Conservation (phyloP, 768 basidiomycete genomes). For the Tubosaeta sp. region DNA sequence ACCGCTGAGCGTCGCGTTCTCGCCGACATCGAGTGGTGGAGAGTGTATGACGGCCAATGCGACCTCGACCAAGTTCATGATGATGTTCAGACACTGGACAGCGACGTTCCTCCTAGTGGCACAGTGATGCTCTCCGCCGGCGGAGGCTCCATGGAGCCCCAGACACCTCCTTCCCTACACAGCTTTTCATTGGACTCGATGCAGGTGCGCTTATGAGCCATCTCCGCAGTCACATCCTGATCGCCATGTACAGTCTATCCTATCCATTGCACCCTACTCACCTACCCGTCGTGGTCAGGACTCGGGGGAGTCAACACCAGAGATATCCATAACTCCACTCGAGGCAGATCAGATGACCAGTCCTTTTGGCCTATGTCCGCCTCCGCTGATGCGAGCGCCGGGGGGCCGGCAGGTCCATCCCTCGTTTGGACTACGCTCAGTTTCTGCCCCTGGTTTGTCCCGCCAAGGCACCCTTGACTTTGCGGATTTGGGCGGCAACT, state of each 20-base stretch:
- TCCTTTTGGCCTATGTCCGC: slow-evolving; percentile 29
- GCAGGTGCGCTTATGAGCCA: slow-evolving; percentile 19
- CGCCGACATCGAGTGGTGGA: slow-evolving; percentile 89
- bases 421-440: slow-evolving; percentile 37
- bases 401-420: slow-evolving; percentile 23
- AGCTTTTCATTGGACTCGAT: slow-evolving; percentile 19
- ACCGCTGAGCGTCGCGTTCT: slow-evolving; percentile 63
- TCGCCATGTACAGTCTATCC: slow-evolving; percentile 21
- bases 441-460: slow-evolving; percentile 40
- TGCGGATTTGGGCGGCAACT: slow-evolving; percentile 33
- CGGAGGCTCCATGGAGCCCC: slow-evolving; percentile 35
- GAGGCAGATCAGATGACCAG: slow-evolving; percentile 37
- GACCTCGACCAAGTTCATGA: slow-evolving; percentile 25
- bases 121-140: slow-evolving; percentile 34
- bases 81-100: slow-evolving; percentile 9
- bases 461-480: slow-evolving; percentile 34
- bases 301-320: slow-evolving; percentile 55
- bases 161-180: slow-evolving; percentile 30
- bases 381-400: slow-evolving; percentile 17
- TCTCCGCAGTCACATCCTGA: slow-evolving; percentile 17
- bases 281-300: slow-evolving; percentile 42
- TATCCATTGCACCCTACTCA: slow-evolving; percentile 54
- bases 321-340: slow-evolving; percentile 36
- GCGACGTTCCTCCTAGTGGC: slow-evolving; percentile 17
- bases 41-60: slow-evolving; percentile 68